Evolutionary conservation across 1,284 basidiomycete species (phyloP), one percentile per base, ranked within the genome.

Genomic region (Puccinia coronata): DNA sequence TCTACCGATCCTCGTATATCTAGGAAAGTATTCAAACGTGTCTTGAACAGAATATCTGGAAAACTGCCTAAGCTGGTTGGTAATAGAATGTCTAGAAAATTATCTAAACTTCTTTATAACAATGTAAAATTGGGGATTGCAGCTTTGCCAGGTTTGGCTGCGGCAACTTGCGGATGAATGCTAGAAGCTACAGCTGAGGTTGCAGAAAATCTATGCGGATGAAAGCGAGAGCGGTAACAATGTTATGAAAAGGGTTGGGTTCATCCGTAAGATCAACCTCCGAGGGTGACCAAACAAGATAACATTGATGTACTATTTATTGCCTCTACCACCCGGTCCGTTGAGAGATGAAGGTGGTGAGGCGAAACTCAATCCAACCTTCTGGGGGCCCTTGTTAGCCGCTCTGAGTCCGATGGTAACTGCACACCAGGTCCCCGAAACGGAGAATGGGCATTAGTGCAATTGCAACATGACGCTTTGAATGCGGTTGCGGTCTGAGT

Each of bases 371-470:
- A 31, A 71, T 43, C 47, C 69, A 71, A 53, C 28, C 47, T 71
- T 71, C 69, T 71, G 69, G 34, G 11, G 69, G 49, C 36, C 63
- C 49, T 51, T 51, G 16, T 28, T 51, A 28, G 47, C 69, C 69
- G 69, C 69, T 71, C 49, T 71, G 47, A 34, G 43, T 8, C 69
- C 69, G 69, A 71, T 71, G 47, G 11, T 71, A 71, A 71, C 69
- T 71, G 47, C 43, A 70, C 43, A 8, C 43, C 25, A 70, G 67
- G 67, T 51, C 67, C 67, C 67, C 67, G 67, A 70, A 70, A 70
- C 67, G 67, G 67, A 70, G 67, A n/a, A n/a, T 70, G 20, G 67
- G 67, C 41, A 43, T 70, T 70, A 70, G 67, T 70, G 67, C 61
- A 67, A 47, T 36, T 67, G 63, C 31, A 71, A 53, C 69, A 71